Conservation (phyloP, 2,329 filamentous ascomycete genomes). For the Colletotrichum liaoningense region DNA sequence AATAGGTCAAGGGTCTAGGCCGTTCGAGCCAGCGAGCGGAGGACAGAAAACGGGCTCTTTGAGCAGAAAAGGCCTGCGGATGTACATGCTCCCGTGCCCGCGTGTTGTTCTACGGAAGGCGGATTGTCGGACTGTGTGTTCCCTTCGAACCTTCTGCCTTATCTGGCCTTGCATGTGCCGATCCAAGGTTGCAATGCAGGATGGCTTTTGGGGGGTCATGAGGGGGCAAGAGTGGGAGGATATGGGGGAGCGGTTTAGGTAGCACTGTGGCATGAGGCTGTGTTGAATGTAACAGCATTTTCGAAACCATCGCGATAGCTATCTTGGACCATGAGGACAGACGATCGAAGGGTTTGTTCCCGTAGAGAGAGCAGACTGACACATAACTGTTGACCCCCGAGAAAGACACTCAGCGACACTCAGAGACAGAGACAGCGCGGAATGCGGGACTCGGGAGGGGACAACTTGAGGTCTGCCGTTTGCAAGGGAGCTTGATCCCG, state of each 20-base stretch:
- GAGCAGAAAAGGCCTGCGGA: not conserved
- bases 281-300: not conserved
- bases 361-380: not conserved
- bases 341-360: not conserved
- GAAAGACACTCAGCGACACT: not conserved
- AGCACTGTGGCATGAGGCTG: not conserved
- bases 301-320: not conserved
- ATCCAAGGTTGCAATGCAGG: not conserved
- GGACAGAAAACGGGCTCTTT: not conserved
- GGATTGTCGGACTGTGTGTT: not conserved
- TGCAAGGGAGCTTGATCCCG: constrained; percentile 18
- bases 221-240: too few species aligned
- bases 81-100: not conserved
- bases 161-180: not conserved
- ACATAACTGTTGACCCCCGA: not conserved
- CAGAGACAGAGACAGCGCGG: not conserved
- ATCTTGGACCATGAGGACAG: not conserved
- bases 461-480: not conserved
- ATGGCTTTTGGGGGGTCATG: not conserved
- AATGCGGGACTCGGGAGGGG: not conserved
- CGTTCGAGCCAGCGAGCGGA: not conserved
- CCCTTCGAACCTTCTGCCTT: not conserved
- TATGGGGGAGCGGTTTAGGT: not conserved
- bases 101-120: not conserved
- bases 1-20: not conserved